These are phyloP conservation scores for Monotropa hypopitys DNA, from an alignment of 179 eudicot species.

Conservation along the genomic window DNA sequence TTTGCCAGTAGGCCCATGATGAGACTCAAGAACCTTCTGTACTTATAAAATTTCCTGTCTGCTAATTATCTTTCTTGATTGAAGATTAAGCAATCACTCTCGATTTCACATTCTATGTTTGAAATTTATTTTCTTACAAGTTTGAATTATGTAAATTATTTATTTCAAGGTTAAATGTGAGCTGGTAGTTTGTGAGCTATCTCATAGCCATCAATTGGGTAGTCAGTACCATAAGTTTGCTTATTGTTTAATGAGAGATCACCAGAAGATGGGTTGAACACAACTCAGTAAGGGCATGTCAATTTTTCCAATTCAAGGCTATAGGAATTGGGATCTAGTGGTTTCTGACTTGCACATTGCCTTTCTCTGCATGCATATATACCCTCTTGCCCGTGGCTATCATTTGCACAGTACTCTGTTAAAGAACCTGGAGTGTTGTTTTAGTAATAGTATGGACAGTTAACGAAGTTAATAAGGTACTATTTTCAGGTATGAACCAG, in stretches of 20 bases:
- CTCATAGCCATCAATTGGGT: background rate
- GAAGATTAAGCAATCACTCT: background rate
- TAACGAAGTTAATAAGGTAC: background rate
- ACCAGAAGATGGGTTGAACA: background rate
- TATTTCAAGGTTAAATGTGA: background rate
- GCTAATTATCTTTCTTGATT: background rate
- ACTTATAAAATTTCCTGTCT: background rate
- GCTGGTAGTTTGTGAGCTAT: background rate
- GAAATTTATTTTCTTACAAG: background rate
- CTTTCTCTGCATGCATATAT: background rate
- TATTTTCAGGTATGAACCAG: constrained; percentile 71
- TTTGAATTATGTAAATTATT: background rate
- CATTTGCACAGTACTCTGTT: background rate
- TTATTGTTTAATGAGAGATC: background rate
- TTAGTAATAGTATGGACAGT: background rate
- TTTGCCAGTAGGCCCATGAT: background rate
- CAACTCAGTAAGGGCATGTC: background rate
- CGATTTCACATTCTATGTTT: background rate
- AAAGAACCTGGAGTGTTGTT: background rate
- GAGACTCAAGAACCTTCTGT: background rate
- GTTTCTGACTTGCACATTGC: background rate
- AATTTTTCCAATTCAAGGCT: background rate
- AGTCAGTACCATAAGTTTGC: background rate
- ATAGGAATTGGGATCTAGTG: background rate
- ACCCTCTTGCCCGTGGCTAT: background rate